phyloP scores from a whole-genome alignment of 495 filamentous ascomycete genomes.

The Neurospora sp. region DNA sequence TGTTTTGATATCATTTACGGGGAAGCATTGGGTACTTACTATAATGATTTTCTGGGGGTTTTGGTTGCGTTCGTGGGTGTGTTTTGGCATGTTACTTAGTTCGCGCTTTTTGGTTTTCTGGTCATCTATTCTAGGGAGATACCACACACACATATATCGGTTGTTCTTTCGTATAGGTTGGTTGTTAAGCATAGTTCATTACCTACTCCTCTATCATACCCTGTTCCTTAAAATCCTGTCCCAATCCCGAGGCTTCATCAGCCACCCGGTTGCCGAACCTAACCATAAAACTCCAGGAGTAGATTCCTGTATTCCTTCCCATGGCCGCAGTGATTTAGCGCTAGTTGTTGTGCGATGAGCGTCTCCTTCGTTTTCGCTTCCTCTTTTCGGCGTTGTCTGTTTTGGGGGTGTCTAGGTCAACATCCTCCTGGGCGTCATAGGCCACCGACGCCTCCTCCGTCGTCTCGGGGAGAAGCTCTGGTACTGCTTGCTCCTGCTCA shows the following conservation, averaged over 20 bases:
- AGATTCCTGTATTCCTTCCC: neutral
- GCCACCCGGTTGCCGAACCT: neutral
- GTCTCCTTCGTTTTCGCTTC: neutral
- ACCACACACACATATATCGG: neutral
- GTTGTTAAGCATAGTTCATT: neutral
- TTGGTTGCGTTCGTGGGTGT: neutral
- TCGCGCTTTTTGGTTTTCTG: neutral
- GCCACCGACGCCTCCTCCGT: neutral
- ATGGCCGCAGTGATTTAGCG: neutral
- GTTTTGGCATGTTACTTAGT: neutral
- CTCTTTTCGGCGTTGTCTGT: neutral
- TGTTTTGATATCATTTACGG: constrained; percentile 29
- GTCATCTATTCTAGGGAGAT: neutral
- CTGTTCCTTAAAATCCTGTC: neutral
- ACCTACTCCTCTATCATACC: neutral
- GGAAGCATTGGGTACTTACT: neutral
- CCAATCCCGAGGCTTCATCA: neutral
- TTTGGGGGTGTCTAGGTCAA: neutral
- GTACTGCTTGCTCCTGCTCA: neutral
- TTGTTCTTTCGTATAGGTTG: neutral
- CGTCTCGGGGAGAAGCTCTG: neutral
- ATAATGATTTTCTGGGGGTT: neutral
- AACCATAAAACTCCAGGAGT: neutral
- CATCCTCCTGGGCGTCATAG: neutral
- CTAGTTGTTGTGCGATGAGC: neutral